Percentiles rank a stretch among this genome's conserved stretches.
Conservation (phyloP, 1,284 basidiomycete genomes). For the Apiotrichum brassicae region DNA sequence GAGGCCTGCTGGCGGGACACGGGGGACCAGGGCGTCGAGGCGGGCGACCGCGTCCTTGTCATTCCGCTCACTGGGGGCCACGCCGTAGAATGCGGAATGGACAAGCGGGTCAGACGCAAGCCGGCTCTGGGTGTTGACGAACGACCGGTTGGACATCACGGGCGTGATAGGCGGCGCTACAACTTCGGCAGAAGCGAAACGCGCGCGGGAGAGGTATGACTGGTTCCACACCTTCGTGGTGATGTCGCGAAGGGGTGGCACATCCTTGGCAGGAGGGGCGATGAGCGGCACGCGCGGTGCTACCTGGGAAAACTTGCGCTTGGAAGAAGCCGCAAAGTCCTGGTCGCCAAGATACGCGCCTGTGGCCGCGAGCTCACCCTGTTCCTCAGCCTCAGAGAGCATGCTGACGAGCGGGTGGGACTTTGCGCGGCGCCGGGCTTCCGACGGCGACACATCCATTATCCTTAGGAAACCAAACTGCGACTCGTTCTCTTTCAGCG, state of each 20-base stretch:
- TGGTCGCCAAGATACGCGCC: constrained; percentile 46
- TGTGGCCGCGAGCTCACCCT: constrained; percentile 39
- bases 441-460: constrained; percentile 57
- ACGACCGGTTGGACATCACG: constrained; percentile 69
- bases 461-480: constrained; percentile 72
- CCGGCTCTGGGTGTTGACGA: constrained; percentile 64
- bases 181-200: constrained; percentile 73
- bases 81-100: constrained; percentile 75
- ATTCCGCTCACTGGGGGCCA: constrained; percentile 64
- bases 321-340: constrained; percentile 52
- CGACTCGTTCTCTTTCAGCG: constrained; percentile 56
- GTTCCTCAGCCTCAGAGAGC: constrained; percentile 16
- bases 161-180: constrained; percentile 78
- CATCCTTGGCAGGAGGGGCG: constrained; percentile 1
- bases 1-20: constrained; percentile 63
- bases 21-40: constrained; percentile 57
- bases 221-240: constrained; percentile 58
- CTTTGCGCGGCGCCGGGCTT: constrained; percentile 55
- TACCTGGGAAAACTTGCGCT: constrained; percentile 40
- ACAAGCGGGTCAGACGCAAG: constrained; percentile 55
- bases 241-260: constrained; percentile 51
- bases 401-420: constrained; percentile 30
- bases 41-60: constrained; percentile 54
- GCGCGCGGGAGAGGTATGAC: constrained; percentile 75
- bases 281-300: constrained; percentile 42